Evolutionary conservation across 805 yeast species (phyloP), one percentile per base, ranked within the genome.

Genomic region (Sugiyamaella boreocaroliniensis): DNA sequence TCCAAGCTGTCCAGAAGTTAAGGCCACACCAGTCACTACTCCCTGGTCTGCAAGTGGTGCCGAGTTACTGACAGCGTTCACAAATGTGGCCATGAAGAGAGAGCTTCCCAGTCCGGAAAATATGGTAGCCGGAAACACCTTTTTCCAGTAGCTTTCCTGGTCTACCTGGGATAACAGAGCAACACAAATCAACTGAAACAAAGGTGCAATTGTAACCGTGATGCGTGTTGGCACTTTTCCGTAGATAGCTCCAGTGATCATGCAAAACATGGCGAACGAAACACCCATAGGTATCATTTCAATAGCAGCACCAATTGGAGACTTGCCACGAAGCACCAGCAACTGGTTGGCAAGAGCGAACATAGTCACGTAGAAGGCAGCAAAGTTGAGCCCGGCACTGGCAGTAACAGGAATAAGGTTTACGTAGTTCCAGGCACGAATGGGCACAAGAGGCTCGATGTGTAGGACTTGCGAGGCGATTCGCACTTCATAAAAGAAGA

Each of bases 21-120:
- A 70, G 37, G 65, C 61, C 6, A 72, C 55, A 1, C 74, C 77
- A 6, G 70, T 53, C 2, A 73, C 72, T 29, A 70, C 67, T 15
- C 75, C 77, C 49, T 73, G 76, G 14, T 70, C 54, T 48, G 70
- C 68, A 4, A 59, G 45, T 0, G 78, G 77, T 8, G 76, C 67
- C 18, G 64, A 47, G 43, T 63, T 44, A 54, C 65, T 60, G 8
- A 72, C 58, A 3, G 68, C 63, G 32, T 63, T 68, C 40, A 67
- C 50, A 48, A 67, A 73, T 2, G 70, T 64, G 26, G 70, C 63
- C 57, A 69, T 71, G 54, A 64, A 73, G 2, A 67, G 49, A 41
- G 71, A 71, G 0, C 58, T 52, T 1, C 68, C 66, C 22, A 53
- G 50, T 6, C 68, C 71, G 47, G 53, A 46, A 20, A 64, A 53